phyloP scores from a whole-genome alignment of 2,329 filamentous ascomycete genomes.

The Aspergillus alliaceus region DNA sequence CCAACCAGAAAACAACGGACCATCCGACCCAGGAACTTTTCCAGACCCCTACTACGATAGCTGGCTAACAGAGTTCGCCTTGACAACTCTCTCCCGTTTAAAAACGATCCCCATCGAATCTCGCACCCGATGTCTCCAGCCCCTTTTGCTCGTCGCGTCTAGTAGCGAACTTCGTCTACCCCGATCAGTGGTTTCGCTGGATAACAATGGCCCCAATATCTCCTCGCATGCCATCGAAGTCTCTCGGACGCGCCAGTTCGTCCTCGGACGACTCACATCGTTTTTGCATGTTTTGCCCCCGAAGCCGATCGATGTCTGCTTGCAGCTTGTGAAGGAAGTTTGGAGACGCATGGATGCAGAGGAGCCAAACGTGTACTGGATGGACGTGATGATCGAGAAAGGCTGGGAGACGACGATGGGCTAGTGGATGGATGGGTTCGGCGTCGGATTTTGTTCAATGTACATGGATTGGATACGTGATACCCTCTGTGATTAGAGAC shows the following conservation, averaged over 20 bases:
- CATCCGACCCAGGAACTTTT: slow-evolving; percentile 26
- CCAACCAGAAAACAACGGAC: not conserved
- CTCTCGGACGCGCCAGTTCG: slow-evolving; percentile 49
- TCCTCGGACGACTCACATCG: slow-evolving; percentile 50
- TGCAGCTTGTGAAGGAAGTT: slow-evolving; percentile 53
- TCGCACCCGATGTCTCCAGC: slow-evolving; percentile 55
- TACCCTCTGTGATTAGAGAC: not conserved
- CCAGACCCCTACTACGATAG: slow-evolving; percentile 24
- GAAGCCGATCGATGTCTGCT: slow-evolving; percentile 52
- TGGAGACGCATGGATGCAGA: slow-evolving; percentile 54
- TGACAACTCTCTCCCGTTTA: slow-evolving; percentile 52
- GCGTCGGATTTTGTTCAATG: not conserved
- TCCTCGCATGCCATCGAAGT: slow-evolving; percentile 47
- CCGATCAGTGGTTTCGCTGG: slow-evolving; percentile 10
- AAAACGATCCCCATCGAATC: slow-evolving; percentile 54
- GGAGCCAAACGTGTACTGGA: slow-evolving; percentile 51
- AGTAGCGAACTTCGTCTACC: slow-evolving; percentile 53
- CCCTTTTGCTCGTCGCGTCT: slow-evolving; percentile 52
- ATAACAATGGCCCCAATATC: slow-evolving; percentile 22
- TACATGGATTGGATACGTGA: not conserved
- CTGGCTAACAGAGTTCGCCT: slow-evolving; percentile 53
- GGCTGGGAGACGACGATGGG: slow-evolving; percentile 59
- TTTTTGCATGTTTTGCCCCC: slow-evolving; percentile 50
- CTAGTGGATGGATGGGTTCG: slow-evolving; percentile 15
- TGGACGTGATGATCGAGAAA: slow-evolving; percentile 58